A percentile compares a stretch with the other conserved stretches of the same genome.
These are phyloP conservation scores for Phytophthora crassamura DNA, from an alignment of 352 stramenopile genomes.

Conservation along the genomic window DNA sequence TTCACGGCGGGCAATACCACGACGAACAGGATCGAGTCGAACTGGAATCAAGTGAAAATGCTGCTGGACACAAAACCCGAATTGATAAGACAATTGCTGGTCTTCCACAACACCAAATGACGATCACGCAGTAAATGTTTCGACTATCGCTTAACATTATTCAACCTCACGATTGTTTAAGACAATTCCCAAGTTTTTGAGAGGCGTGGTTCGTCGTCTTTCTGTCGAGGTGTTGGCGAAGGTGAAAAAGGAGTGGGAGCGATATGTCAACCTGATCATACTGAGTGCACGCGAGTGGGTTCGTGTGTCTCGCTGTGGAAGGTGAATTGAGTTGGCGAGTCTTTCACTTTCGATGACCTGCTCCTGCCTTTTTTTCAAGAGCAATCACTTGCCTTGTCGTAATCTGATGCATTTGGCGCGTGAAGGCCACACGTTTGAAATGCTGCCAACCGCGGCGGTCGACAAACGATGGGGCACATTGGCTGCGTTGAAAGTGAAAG, in stretches of 20 bases:
- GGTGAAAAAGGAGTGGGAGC: constrained; percentile 27
- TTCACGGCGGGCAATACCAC: too few relatives aligned
- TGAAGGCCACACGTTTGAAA: not conserved
- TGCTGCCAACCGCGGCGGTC: constrained; percentile 5
- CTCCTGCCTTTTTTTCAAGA: constrained; percentile 7
- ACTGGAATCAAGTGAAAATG: too few relatives aligned
- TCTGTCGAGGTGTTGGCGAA: not conserved
- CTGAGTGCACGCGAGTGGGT: constrained; percentile 32
- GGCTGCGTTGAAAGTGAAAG: constrained; percentile 1
- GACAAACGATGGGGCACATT: constrained; percentile 11
- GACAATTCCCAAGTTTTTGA: constrained; percentile 6
- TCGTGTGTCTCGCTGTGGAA: constrained; percentile 15
- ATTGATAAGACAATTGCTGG: too few relatives aligned
- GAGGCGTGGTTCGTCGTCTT: not conserved
- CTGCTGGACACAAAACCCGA: too few relatives aligned
- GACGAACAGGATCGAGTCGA: too few relatives aligned
- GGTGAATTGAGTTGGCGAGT: not conserved
- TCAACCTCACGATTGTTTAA: constrained; percentile 2
- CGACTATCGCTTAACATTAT: not conserved
- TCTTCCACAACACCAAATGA: not conserved
- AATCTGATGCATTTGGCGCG: constrained; percentile 12
- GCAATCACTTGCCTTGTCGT: constrained; percentile 13
- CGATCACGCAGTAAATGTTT: constrained; percentile 18
- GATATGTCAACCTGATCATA: constrained; percentile 23
- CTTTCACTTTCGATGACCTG: not conserved